Conservation (phyloP, 495 filamentous ascomycete species). For the Rusavskia elegans region DNA sequence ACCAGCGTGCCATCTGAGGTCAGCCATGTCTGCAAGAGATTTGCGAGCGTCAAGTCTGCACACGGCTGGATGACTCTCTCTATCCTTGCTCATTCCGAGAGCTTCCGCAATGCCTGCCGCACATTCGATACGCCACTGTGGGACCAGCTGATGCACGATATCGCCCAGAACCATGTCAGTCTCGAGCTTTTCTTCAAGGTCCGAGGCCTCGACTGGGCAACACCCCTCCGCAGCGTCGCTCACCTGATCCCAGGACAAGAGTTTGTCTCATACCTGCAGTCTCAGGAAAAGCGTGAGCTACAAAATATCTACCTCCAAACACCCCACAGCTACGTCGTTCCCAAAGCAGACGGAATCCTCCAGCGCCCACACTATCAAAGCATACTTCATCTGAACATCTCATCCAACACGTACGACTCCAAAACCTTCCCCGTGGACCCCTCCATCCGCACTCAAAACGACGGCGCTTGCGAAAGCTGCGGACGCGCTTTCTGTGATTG, state of each 20-base stretch:
- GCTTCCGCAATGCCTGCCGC: constrained; percentile 15
- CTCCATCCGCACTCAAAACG: neutral
- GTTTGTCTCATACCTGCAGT: constrained; percentile 1
- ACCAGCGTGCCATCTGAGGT: neutral
- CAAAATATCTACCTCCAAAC: constrained; percentile 8
- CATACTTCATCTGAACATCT: constrained; percentile 11
- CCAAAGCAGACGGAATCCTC: neutral
- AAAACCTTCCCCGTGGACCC: neutral
- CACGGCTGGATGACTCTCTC: constrained; percentile 21
- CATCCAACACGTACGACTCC: constrained; percentile 6
- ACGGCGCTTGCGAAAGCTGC: constrained; percentile 13
- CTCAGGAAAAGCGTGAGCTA: neutral
- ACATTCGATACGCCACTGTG: constrained; percentile 6
- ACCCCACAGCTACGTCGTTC: constrained; percentile 14
- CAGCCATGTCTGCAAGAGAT: neutral
- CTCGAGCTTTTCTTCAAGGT: constrained; percentile 19
- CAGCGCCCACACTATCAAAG: constrained; percentile 7
- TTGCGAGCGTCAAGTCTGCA: neutral
- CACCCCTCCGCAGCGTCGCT: constrained; percentile 1
- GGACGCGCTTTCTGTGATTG: constrained; percentile 1
- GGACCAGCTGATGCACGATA: constrained; percentile 8
- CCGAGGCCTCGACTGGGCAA: constrained; percentile 19
- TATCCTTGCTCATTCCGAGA: constrained; percentile 19
- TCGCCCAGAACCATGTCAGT: constrained; percentile 14
- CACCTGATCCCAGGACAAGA: constrained; percentile 1